A percentile compares a stretch with the other conserved stretches of the same genome.
Conservation (phyloP, 2,329 filamentous ascomycete genomes). For the Cyphellophora europaea region DNA sequence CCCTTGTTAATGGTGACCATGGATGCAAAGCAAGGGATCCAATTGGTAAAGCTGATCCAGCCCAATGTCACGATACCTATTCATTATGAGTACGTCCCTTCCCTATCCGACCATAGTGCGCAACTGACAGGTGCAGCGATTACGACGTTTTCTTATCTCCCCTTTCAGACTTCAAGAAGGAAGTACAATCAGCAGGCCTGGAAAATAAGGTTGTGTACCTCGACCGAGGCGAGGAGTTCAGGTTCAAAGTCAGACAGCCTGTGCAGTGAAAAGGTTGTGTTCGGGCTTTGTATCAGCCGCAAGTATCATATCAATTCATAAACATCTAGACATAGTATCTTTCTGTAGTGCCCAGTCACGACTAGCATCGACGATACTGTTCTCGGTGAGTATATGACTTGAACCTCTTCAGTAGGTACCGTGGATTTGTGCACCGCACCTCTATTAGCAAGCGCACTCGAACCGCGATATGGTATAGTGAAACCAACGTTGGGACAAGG, state of each 20-base stretch:
- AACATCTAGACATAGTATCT: no score
- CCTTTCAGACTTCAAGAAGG: constrained; percentile 51
- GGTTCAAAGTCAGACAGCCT: constrained; percentile 36
- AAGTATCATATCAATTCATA: no score
- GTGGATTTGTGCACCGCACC: no score
- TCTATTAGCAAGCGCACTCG: no score
- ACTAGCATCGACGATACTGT: no score
- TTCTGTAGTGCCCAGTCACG: no score
- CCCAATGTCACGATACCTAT: constrained; percentile 56
- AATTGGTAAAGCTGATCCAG: constrained; percentile 50
- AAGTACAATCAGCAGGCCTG: constrained; percentile 43
- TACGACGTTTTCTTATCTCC: constrained; percentile 54
- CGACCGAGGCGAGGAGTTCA: constrained; percentile 49
- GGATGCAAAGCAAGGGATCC: constrained; percentile 54
- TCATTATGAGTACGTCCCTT: constrained; percentile 44
- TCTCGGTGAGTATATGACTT: no score
- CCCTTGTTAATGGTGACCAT: constrained; percentile 60
- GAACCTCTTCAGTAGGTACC: no score
- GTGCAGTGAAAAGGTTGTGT: no score
- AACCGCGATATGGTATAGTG: no score
- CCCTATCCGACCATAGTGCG: not conserved
- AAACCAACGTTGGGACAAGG: no score
- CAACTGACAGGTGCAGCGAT: constrained; percentile 28
- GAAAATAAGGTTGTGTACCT: constrained; percentile 49
- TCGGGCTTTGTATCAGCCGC: no score